Percentiles rank a stretch among this genome's conserved stretches.
Conservation (phyloP, 352 stramenopile species). For the Pythium apleroticum region DNA sequence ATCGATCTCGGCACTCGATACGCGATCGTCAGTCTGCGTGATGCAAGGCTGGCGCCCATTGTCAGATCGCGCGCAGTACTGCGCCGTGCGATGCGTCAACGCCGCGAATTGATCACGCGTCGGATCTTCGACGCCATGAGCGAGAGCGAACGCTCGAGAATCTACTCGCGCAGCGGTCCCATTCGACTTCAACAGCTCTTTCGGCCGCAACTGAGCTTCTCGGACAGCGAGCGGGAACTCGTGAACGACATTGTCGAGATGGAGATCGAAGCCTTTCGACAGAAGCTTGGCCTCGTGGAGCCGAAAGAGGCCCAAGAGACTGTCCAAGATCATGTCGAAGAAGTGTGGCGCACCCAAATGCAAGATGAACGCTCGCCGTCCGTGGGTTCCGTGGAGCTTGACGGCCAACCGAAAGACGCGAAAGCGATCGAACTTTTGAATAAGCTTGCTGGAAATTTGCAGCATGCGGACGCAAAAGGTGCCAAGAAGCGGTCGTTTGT, state of each 20-base stretch:
- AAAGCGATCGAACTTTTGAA: not conserved
- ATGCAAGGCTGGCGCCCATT: slow-evolving; percentile 47
- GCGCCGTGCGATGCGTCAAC: slow-evolving; percentile 43
- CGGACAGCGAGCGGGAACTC: slow-evolving; percentile 52
- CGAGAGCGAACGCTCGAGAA: slow-evolving; percentile 56
- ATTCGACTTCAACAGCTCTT: slow-evolving; percentile 51
- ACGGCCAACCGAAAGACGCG: not conserved
- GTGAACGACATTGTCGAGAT: slow-evolving; percentile 37
- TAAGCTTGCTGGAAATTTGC: not conserved
- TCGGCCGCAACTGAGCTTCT: slow-evolving; percentile 35
- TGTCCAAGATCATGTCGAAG: slow-evolving; percentile 21
- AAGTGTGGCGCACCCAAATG: slow-evolving; percentile 27
- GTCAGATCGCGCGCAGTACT: slow-evolving; percentile 47
- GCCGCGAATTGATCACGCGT: slow-evolving; percentile 44
- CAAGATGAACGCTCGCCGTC: slow-evolving; percentile 11
- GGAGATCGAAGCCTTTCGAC: slow-evolving; percentile 17
- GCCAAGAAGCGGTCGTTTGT: slow-evolving; percentile 31
- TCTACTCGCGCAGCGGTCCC: slow-evolving; percentile 50
- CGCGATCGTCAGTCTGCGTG: slow-evolving; percentile 33
- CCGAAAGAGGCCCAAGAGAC: not conserved
- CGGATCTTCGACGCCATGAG: slow-evolving; percentile 45
- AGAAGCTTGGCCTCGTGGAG: slow-evolving; percentile 6
- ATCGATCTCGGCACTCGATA: slow-evolving; percentile 36
- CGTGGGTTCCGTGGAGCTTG: not conserved
- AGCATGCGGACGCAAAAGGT: slow-evolving; percentile 9